Evolutionary conservation across 140 eudicot species (phyloP), one percentile per base, ranked within the genome.

Genomic region (Senecio squalidus): DNA sequence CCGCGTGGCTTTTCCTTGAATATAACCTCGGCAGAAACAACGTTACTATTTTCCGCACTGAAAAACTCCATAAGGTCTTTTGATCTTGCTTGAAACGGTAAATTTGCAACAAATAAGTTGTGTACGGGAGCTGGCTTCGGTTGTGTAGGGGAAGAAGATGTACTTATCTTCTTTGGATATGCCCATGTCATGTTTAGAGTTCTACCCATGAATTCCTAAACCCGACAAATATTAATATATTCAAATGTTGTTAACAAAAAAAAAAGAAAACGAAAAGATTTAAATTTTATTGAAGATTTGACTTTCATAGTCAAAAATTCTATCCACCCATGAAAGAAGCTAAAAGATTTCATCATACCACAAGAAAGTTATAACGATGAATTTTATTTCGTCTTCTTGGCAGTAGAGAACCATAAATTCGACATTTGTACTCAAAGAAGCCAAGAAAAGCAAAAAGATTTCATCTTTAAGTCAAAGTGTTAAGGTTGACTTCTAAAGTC

Each of bases 21-120:
- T 34, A 91, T 81, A 56, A 91, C 63, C 63, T 86, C 98, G 13
- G 96, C 92, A 66, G 94, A 77, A 34, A 86, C 94, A 16, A 66
- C 91, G 54, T 83, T 81, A 4, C 52, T 57, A 61, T 78, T 82
- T 40, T 75, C 78, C 11, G 86, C 74, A 54, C 64, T 72, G 30
- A 91, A 91, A 66, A 91, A 84, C 47, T 81, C 98, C 82, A 62
- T 78, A 25, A 91, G 88, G 69, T 91, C 94, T 47, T 91, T 76
- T 1, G 89, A 67, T 64, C 96, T 79, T n/a, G 96, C 98, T 41
- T 72, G 60, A 48, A 56, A 91, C 0, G 94, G 74, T 61, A 91
- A 67, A 70, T 83, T 86, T 10, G 94, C 86, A 17, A 91, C 96
- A 62, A 71, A 91, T 64, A 91, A 66, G 58, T 91, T 86, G 85